Evolutionary conservation across 2,329 filamentous ascomycete species (phyloP).

Genomic region (Calonectria honghensis): DNA sequence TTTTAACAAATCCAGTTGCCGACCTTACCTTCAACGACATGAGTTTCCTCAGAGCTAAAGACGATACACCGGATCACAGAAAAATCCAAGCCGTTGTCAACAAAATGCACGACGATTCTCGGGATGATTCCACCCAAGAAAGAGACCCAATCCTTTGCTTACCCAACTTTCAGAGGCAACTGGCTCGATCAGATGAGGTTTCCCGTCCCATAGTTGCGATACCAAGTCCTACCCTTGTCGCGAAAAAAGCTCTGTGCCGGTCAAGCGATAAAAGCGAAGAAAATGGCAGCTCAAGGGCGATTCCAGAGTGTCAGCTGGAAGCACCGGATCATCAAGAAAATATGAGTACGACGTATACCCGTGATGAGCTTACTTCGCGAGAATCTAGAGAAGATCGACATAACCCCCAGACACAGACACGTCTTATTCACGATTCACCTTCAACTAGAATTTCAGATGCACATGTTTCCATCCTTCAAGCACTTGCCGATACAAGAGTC

Average conservation of each 20-base stretch:
- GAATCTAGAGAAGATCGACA: neutral
- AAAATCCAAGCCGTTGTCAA: neutral
- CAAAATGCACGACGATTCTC: constrained; percentile 45
- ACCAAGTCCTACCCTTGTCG: neutral
- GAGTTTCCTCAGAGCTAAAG: constrained; percentile 60
- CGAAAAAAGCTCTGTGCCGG: too few species aligned
- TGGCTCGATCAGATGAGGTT: neutral
- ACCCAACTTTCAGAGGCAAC: neutral
- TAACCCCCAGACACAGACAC: neutral
- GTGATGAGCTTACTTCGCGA: neutral
- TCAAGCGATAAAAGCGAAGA: neutral
- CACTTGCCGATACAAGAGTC: constrained; percentile 47
- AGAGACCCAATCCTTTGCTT: neutral
- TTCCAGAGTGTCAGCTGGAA: too few species aligned
- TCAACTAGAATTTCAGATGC: neutral
- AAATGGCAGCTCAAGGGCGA: neutral
- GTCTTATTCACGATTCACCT: neutral
- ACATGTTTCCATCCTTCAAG: constrained; percentile 33
- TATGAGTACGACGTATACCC: neutral
- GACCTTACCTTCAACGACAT: constrained; percentile 73
- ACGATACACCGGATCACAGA: constrained; percentile 42
- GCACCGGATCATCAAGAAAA: neutral
- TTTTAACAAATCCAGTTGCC: constrained; percentile 60
- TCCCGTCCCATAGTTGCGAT: neutral
- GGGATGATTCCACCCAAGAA: neutral